Evolutionary conservation across 177 flowering plant genomes (phyloP).

Genomic region (Vitis hybrid): DNA sequence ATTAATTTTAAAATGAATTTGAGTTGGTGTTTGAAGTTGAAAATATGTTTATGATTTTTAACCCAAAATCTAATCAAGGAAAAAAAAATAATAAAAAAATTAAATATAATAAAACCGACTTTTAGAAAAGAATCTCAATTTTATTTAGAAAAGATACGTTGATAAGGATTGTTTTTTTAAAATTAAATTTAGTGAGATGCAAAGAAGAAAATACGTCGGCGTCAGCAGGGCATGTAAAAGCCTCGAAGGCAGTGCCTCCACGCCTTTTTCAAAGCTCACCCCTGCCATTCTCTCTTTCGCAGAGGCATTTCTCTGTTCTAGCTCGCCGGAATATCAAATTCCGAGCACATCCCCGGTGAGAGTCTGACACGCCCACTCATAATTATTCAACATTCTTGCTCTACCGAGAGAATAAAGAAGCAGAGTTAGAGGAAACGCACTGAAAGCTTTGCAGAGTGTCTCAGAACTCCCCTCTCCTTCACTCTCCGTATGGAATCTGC

Average conservation of each 20-base stretch:
- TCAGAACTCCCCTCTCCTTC: not conserved
- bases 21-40: no score
- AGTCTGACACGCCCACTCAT: not conserved
- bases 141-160: no score
- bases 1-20: no score
- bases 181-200: no score
- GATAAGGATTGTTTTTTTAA: no score
- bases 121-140: no score
- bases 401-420: no score
- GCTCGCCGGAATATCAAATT: not conserved
- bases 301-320: slow-evolving; percentile 5
- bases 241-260: slow-evolving; percentile 24
- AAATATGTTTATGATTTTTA: no score
- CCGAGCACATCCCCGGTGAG: slow-evolving; percentile 1
- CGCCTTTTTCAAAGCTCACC: slow-evolving; percentile 21
- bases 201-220: slow-evolving; percentile 18
- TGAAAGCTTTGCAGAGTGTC: slow-evolving; percentile 16
- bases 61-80: no score
- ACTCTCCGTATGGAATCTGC: slow-evolving; percentile 19
- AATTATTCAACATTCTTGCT: not conserved
- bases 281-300: slow-evolving; percentile 17
- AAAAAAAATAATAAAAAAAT: no score
- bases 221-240: slow-evolving; percentile 16
- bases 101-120: no score
- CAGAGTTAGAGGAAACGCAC: slow-evolving; percentile 10